Evolutionary conservation across 345 rosid species (phyloP).

Genomic region (Clarkia xantiana): DNA sequence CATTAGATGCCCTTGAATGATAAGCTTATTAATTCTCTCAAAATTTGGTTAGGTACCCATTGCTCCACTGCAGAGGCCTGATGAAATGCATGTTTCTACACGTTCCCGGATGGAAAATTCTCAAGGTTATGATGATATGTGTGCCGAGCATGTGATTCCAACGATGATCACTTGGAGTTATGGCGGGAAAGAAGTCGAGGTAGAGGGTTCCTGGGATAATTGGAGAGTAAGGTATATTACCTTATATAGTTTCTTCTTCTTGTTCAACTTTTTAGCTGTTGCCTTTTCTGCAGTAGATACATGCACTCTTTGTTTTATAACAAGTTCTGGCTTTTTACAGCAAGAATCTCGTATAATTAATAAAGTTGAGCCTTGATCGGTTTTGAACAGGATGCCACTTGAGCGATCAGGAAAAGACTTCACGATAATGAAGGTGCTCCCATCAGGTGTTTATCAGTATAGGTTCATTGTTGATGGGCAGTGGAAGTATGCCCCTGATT

Average conservation of each 20-base stretch:
- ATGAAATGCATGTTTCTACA: slow-evolving; percentile 63
- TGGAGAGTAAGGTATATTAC: slow-evolving; percentile 59
- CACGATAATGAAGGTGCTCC: slow-evolving; percentile 85
- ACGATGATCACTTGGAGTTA: slow-evolving; percentile 88
- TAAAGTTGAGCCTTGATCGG: too few relatives aligned
- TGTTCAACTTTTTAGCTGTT: background rate
- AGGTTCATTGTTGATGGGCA: slow-evolving; percentile 90
- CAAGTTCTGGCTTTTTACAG: too few relatives aligned
- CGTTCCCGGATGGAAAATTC: slow-evolving; percentile 39
- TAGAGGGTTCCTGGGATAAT: slow-evolving; percentile 97
- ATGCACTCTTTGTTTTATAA: too few relatives aligned
- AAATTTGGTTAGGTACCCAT: slow-evolving; percentile 48
- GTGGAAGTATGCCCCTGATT: slow-evolving; percentile 68
- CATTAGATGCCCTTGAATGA: too few relatives aligned
- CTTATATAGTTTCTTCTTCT: background rate
- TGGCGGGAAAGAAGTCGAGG: slow-evolving; percentile 73
- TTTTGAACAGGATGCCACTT: slow-evolving; percentile 55
- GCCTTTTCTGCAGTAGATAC: too few relatives aligned
- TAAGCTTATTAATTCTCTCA: background rate
- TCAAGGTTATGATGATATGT: slow-evolving; percentile 39
- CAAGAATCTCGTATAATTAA: too few relatives aligned
- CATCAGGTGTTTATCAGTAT: slow-evolving; percentile 90
- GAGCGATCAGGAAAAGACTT: slow-evolving; percentile 94
- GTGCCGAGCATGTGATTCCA: slow-evolving; percentile 66
- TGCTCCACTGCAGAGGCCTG: slow-evolving; percentile 80